phyloP scores from a whole-genome alignment of 1,139 yeast genomes.

The Diutina mesorugosa region DNA sequence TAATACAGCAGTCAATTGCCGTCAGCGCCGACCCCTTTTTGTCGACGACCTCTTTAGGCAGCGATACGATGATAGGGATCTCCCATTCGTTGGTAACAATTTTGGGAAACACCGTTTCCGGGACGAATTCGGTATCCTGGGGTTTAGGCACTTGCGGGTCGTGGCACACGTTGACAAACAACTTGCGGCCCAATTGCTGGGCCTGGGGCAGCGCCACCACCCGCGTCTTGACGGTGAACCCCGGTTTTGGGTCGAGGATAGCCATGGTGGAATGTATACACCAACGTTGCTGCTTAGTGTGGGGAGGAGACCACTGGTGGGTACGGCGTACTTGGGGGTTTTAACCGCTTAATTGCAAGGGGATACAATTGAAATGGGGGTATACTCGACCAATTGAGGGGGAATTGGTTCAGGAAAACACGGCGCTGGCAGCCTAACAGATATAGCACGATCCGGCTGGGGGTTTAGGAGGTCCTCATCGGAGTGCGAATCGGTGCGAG shows the following conservation, averaged over 20 bases:
- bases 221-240: conserved; percentile 54
- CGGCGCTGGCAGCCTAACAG: neutral
- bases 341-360: neutral
- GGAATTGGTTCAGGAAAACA: neutral
- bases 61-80: conserved; percentile 63
- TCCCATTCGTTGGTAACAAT: conserved; percentile 73
- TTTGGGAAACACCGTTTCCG: conserved; percentile 46
- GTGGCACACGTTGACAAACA: conserved; percentile 70
- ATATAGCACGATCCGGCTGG: neutral
- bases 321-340: neutral
- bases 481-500: neutral
- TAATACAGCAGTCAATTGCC: conserved; percentile 69
- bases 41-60: conserved; percentile 42
- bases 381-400: neutral
- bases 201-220: conserved; percentile 20
- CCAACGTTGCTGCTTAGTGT: neutral
- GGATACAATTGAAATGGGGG: neutral
- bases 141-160: conserved; percentile 48
- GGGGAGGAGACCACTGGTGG: neutral
- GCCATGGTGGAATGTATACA: neutral
- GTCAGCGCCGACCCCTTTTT: conserved; percentile 55
- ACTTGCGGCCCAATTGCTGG: conserved; percentile 35
- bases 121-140: conserved; percentile 30
- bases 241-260: conserved; percentile 34
- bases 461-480: neutral